Percentiles rank a stretch among this genome's conserved stretches.
Conservation (phyloP, 2,329 filamentous ascomycete species). For the Metarhizium guizhouense region DNA sequence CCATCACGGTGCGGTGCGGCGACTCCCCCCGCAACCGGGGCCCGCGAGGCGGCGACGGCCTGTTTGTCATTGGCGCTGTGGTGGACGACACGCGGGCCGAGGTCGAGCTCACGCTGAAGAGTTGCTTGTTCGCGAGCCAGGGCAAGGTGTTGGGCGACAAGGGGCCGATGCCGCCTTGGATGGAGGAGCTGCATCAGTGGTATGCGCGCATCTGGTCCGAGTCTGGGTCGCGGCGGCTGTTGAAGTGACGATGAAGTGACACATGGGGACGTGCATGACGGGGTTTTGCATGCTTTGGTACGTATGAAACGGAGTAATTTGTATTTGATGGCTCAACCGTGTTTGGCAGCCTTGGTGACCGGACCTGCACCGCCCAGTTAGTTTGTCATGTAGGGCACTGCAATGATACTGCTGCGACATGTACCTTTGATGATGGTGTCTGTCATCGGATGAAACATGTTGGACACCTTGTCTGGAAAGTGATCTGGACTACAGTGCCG, state of each 20-base stretch:
- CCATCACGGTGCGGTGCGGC: slow-evolving; percentile 56
- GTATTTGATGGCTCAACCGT: too few relatives aligned
- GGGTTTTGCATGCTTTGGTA: too few relatives aligned
- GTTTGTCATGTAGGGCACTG: too few relatives aligned
- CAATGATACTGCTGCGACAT: too few relatives aligned
- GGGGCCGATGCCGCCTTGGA: slow-evolving; percentile 19
- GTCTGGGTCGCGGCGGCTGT: slow-evolving; percentile 25
- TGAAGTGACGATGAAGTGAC: slow-evolving; percentile 14
- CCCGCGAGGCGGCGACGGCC: slow-evolving; percentile 51
- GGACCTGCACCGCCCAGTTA: too few relatives aligned
- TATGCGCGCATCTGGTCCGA: slow-evolving; percentile 27
- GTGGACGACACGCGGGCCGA: slow-evolving; percentile 50
- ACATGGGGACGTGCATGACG: too few relatives aligned
- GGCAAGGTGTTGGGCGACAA: slow-evolving; percentile 24
- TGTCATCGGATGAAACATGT: too few relatives aligned
- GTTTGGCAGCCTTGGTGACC: too few relatives aligned
- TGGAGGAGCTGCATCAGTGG: slow-evolving; percentile 27
- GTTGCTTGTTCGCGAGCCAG: slow-evolving; percentile 45
- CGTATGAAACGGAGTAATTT: too few relatives aligned
- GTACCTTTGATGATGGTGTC: too few relatives aligned
- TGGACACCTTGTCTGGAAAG: too few relatives aligned
- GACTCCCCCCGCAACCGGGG: slow-evolving; percentile 51
- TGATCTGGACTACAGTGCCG: too few relatives aligned
- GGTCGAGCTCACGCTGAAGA: slow-evolving; percentile 58
- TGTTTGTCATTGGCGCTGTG: slow-evolving; percentile 56